Conservation (phyloP, 257 asterid species). For the Solanum lignicaule region DNA sequence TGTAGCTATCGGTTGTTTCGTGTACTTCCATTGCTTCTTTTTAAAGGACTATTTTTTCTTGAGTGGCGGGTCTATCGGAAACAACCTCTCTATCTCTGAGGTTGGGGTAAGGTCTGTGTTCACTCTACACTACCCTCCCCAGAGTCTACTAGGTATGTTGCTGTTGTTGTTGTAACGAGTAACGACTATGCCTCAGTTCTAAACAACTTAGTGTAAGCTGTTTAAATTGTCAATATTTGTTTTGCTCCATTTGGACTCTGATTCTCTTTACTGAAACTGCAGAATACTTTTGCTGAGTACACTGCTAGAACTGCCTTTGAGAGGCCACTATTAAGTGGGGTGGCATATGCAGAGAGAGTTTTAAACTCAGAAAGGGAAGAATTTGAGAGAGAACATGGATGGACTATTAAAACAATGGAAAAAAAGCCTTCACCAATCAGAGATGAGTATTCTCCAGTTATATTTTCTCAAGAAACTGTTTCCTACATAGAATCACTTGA, state of each 20-base stretch:
- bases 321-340: constrained; percentile 92
- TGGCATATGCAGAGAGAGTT: constrained; percentile 89
- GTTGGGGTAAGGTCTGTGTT: background rate
- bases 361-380: constrained; percentile 53
- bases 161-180: background rate
- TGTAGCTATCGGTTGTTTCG: background rate
- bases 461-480: constrained; percentile 85
- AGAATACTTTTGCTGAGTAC: constrained; percentile 89
- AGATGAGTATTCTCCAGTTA: constrained; percentile 88
- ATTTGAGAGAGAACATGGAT: constrained; percentile 70
- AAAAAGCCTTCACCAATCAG: constrained; percentile 71
- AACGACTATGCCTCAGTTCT: background rate
- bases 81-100: background rate
- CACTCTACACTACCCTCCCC: background rate
- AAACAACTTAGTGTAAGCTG: background rate
- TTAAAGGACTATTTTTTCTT: background rate
- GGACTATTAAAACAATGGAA: constrained; percentile 83
- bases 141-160: background rate
- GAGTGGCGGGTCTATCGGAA: background rate
- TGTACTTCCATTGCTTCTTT: background rate
- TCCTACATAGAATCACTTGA: constrained; percentile 80
- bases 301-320: constrained; percentile 86
- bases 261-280: constrained; percentile 10
- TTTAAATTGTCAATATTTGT: background rate
- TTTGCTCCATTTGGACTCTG: background rate